A percentile compares a stretch with the other conserved stretches of the same genome.
Conservation (phyloP, 768 basidiomycete genomes). For the Pleurotus ostreatus region DNA sequence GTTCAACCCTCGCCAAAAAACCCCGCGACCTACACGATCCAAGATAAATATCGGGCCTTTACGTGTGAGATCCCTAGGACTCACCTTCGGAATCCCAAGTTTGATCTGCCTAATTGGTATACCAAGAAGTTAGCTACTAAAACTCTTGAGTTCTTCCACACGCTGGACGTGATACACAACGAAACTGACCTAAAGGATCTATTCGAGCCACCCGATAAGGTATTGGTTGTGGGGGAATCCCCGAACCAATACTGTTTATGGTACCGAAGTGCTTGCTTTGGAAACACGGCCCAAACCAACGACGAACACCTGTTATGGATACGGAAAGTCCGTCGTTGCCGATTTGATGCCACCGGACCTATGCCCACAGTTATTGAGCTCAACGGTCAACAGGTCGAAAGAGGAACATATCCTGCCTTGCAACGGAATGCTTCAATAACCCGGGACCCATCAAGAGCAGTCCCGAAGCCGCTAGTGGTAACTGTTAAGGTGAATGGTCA, state of each 20-base stretch:
- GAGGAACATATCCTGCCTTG: background rate
- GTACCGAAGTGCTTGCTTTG: too few relatives aligned
- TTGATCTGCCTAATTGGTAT: background rate
- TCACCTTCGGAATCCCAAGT: background rate
- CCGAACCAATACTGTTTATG: background rate
- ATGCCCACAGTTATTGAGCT: background rate
- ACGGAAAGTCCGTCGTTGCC: background rate
- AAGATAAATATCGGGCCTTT: background rate
- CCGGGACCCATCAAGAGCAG: constrained; percentile 10
- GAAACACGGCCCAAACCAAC: background rate
- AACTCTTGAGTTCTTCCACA: background rate
- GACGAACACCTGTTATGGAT: background rate
- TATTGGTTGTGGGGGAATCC: background rate
- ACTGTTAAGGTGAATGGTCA: constrained; percentile 25
- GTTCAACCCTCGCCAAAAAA: too few relatives aligned
- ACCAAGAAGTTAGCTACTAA: background rate
- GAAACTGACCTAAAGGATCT: background rate
- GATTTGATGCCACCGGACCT: background rate
- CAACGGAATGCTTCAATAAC: constrained; percentile 8
- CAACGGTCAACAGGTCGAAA: background rate
- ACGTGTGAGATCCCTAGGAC: background rate
- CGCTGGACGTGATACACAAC: background rate
- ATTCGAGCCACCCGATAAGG: background rate
- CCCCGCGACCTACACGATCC: background rate
- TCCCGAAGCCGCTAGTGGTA: constrained; percentile 27